phyloP scores from a whole-genome alignment of 2,329 filamentous ascomycete species.

The Colletotrichum sp. region DNA sequence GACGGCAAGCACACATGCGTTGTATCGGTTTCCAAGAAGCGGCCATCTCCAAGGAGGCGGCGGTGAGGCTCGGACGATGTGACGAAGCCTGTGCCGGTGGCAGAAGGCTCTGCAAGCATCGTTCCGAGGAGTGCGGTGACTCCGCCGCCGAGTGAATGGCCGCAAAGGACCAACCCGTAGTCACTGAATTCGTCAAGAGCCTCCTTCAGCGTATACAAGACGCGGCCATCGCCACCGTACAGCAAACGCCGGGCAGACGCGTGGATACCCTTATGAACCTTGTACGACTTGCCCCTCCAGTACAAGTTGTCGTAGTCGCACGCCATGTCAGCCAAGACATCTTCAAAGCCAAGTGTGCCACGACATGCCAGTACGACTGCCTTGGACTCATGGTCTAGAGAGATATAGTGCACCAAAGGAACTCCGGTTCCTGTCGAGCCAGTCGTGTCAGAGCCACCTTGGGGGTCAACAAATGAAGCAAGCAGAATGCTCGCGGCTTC shows the following conservation, averaged over 20 bases:
- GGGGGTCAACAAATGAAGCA: slow-evolving; percentile 73
- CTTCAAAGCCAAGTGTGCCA: slow-evolving; percentile 75
- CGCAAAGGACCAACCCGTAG: slow-evolving; percentile 73
- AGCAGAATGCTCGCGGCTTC: slow-evolving; percentile 65
- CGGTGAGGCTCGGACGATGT: slow-evolving; percentile 59
- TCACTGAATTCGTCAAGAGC: slow-evolving; percentile 70
- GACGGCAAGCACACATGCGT: slow-evolving; percentile 62
- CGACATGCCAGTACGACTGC: slow-evolving; percentile 76
- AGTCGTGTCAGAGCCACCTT: slow-evolving; percentile 69
- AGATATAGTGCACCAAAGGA: slow-evolving; percentile 76
- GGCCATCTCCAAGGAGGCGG: slow-evolving; percentile 40
- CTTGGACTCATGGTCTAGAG: slow-evolving; percentile 73
- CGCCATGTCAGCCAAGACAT: slow-evolving; percentile 75
- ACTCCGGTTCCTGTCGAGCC: slow-evolving; percentile 70
- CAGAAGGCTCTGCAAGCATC: slow-evolving; percentile 70
- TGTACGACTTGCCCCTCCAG: slow-evolving; percentile 69
- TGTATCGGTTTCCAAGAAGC: slow-evolving; percentile 11
- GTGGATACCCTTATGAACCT: slow-evolving; percentile 78
- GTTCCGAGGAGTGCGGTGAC: slow-evolving; percentile 74
- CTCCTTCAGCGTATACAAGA: slow-evolving; percentile 69
- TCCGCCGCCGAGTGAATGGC: slow-evolving; percentile 72
- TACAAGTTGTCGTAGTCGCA: slow-evolving; percentile 72
- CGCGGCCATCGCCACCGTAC: slow-evolving; percentile 69
- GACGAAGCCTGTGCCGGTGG: slow-evolving; percentile 62
- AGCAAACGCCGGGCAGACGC: slow-evolving; percentile 72